These are phyloP conservation scores for Bertia moriformis DNA, from an alignment of 2,329 filamentous ascomycete species.

Conservation along the genomic window DNA sequence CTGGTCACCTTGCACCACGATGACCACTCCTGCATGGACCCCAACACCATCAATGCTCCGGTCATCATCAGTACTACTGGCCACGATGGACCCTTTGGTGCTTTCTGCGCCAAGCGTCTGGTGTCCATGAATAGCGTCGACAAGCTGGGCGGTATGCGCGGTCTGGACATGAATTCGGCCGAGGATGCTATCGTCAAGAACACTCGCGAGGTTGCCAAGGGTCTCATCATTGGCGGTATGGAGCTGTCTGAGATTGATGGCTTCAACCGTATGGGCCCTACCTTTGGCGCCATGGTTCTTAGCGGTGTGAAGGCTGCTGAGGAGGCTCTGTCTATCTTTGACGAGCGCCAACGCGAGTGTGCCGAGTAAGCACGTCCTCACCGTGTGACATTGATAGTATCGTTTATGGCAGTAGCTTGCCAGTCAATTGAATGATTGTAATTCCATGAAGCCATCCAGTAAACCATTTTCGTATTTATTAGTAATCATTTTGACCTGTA, in stretches of 20 bases:
- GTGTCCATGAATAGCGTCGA: slow-evolving; percentile 76
- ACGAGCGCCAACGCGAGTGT: slow-evolving; percentile 15
- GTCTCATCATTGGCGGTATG: slow-evolving; percentile 88
- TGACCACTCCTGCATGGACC: slow-evolving; percentile 91
- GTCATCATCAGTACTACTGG: slow-evolving; percentile 80
- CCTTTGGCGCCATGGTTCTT: slow-evolving; percentile 79
- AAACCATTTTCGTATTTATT: too few species aligned
- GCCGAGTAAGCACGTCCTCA: slow-evolving; percentile 1
- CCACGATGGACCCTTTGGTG: slow-evolving; percentile 80
- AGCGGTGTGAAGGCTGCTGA: slow-evolving; percentile 83
- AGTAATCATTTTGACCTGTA: too few species aligned
- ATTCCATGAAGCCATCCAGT: too few species aligned
- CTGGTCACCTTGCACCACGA: slow-evolving; percentile 77
- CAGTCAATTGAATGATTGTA: too few species aligned
- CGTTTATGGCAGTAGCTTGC: too few species aligned
- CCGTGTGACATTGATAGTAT: too few species aligned
- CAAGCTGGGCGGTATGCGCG: slow-evolving; percentile 80
- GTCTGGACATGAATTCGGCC: slow-evolving; percentile 79
- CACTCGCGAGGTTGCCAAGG: slow-evolving; percentile 75
- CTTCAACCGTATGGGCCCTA: slow-evolving; percentile 82
- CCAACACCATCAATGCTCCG: slow-evolving; percentile 89
- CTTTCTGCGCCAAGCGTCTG: slow-evolving; percentile 80
- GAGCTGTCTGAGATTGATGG: slow-evolving; percentile 82
- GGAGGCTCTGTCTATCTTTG: slow-evolving; percentile 66
- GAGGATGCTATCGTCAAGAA: slow-evolving; percentile 90